phyloP scores from a whole-genome alignment of 1,284 basidiomycete genomes.

The Lignosus rhinocerotis region DNA sequence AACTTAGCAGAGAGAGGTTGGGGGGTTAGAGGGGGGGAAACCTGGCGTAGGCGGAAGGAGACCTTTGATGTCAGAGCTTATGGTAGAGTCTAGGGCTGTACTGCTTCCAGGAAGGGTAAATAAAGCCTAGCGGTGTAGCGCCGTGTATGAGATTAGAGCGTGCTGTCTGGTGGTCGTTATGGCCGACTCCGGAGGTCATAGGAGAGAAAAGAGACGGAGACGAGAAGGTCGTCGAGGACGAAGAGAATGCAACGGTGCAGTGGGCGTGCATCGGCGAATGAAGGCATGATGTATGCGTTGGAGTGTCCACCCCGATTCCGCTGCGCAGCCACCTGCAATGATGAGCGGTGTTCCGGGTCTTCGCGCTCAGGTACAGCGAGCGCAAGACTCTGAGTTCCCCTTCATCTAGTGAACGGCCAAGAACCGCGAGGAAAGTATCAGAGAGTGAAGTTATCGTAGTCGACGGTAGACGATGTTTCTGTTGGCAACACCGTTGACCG shows the following conservation, averaged over 20 bases:
- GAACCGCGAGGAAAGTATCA: too few relatives aligned
- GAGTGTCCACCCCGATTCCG: background rate
- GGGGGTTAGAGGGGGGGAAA: background rate
- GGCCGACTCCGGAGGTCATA: too few relatives aligned
- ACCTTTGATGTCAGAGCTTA: background rate
- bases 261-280: background rate
- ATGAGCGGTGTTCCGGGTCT: background rate
- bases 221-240: too few relatives aligned
- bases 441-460: too few relatives aligned
- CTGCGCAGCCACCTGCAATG: background rate
- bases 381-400: too few relatives aligned
- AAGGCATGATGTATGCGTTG: background rate
- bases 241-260: background rate
- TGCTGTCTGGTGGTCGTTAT: too few relatives aligned
- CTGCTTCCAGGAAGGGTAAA: background rate
- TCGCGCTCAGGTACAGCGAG: background rate
- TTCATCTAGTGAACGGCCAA: too few relatives aligned
- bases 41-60: background rate
- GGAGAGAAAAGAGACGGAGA: too few relatives aligned
- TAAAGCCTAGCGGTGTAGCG: background rate
- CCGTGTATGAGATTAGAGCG: background rate
- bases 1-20: conserved; percentile 1
- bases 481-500: too few relatives aligned
- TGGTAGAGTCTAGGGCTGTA: background rate
- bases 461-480: too few relatives aligned